phyloP scores from a whole-genome alignment of 2,329 filamentous ascomycete species.

The Acarospora socialis region DNA sequence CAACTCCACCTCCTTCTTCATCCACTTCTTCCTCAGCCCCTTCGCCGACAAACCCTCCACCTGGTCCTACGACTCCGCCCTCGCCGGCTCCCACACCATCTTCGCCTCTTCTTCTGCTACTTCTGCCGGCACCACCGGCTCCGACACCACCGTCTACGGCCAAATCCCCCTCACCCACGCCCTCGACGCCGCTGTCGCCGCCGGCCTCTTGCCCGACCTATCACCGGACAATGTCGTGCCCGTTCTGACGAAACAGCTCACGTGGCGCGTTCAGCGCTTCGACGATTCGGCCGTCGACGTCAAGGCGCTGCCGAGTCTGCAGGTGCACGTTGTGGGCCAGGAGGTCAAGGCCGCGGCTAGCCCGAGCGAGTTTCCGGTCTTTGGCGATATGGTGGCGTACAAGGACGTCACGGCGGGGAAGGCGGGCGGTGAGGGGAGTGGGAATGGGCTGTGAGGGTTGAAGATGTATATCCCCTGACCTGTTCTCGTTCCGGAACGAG shows the following conservation, averaged over 20 bases:
- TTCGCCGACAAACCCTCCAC: not conserved
- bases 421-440: conserved; percentile 5
- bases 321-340: conserved; percentile 9
- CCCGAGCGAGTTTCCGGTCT: conserved; percentile 4
- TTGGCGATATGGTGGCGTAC: conserved; percentile 5
- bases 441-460: not conserved
- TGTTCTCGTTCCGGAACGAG: too few species aligned
- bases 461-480: too few species aligned
- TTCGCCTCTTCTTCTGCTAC: conserved; percentile 1
- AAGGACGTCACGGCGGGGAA: conserved; percentile 7
- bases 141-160: conserved; percentile 3
- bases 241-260: not conserved
- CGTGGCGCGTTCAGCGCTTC: conserved; percentile 7
- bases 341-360: conserved; percentile 1
- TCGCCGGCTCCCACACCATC: conserved; percentile 6
- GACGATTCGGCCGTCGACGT: not conserved
- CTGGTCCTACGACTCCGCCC: conserved; percentile 4
- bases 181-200: conserved; percentile 1
- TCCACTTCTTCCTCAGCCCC: conserved; percentile 9
- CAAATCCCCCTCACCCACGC: conserved; percentile 10
- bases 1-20: conserved; percentile 3
- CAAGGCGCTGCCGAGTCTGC: conserved; percentile 1
- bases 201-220: not conserved
- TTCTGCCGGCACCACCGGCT: not conserved
- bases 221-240: conserved; percentile 3